Evolutionary conservation across 768 basidiomycete genomes (phyloP).

Genomic region (Mycena kentingensis): DNA sequence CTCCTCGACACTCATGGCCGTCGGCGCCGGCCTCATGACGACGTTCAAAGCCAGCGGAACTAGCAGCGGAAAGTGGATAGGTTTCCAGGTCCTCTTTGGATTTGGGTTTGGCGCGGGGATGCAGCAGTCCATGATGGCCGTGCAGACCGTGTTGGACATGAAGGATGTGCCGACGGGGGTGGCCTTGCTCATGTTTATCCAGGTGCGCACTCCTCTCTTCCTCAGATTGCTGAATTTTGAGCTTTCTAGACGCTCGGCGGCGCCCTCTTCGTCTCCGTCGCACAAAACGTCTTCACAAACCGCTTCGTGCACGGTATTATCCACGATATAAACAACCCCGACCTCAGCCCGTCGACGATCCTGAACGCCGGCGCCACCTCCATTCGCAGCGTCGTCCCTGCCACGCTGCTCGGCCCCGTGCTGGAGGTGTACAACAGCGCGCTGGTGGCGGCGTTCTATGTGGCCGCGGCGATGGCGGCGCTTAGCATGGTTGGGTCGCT

Average conservation of each 20-base stretch:
- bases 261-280: constrained; percentile 25
- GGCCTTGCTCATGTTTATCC: constrained; percentile 23
- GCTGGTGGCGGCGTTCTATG: constrained; percentile 8
- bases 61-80: constrained; percentile 20
- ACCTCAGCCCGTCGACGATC: constrained; percentile 6
- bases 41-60: constrained; percentile 29
- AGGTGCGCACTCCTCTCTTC: constrained; percentile 8
- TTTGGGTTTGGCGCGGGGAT: constrained; percentile 33
- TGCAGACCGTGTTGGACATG: constrained; percentile 17
- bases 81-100: constrained; percentile 27
- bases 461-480: constrained; percentile 5
- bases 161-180: constrained; percentile 19
- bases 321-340: constrained; percentile 4
- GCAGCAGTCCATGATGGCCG: constrained; percentile 25
- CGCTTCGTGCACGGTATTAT: constrained; percentile 3
- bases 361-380: constrained; percentile 10
- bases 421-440: constrained; percentile 15
- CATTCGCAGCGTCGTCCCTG: not conserved
- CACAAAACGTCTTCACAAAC: constrained; percentile 20
- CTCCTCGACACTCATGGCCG: constrained; percentile 32
- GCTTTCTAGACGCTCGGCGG: constrained; percentile 6
- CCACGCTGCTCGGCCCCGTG: constrained; percentile 2
- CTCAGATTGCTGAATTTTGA: not conserved
- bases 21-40: constrained; percentile 42
- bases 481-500: constrained; percentile 6